phyloP scores from a whole-genome alignment of 2,329 filamentous ascomycete species.

The Rhynchosporium secalis region DNA sequence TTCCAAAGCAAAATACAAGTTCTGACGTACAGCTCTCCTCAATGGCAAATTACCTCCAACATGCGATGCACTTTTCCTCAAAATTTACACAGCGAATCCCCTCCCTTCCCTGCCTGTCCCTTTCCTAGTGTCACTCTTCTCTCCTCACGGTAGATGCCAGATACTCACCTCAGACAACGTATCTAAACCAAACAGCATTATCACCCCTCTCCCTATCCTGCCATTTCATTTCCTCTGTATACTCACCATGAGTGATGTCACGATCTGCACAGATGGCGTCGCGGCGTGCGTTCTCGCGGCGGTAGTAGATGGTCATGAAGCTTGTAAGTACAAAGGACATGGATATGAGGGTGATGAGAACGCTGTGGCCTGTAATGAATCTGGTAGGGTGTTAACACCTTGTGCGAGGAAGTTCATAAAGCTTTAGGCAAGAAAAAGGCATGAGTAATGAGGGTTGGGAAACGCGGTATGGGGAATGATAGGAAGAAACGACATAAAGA shows the following conservation, averaged over 20 bases:
- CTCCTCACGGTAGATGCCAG: too few species aligned
- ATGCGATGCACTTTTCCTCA: too few species aligned
- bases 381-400: conserved; percentile 22
- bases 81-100: too few species aligned
- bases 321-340: conserved; percentile 52
- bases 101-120: too few species aligned
- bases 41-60: too few species aligned
- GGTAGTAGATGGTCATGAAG: conserved; percentile 59
- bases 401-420: too few species aligned
- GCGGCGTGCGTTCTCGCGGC: conserved; percentile 56
- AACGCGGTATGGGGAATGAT: not conserved
- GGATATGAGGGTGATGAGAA: conserved; percentile 45
- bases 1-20: too few species aligned
- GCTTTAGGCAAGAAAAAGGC: too few species aligned
- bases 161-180: conserved; percentile 1
- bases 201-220: conserved; percentile 13
- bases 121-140: too few species aligned
- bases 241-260: not conserved
- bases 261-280: conserved; percentile 3
- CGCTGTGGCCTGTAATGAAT: conserved; percentile 48
- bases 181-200: conserved; percentile 10
- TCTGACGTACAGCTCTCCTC: too few species aligned
- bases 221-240: conserved; percentile 7
- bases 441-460: too few species aligned
- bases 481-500: not conserved